Percentiles rank a stretch among this genome's conserved stretches.
Conservation (phyloP, 1,139 yeast species). For the Yamadazyma dendronema region DNA sequence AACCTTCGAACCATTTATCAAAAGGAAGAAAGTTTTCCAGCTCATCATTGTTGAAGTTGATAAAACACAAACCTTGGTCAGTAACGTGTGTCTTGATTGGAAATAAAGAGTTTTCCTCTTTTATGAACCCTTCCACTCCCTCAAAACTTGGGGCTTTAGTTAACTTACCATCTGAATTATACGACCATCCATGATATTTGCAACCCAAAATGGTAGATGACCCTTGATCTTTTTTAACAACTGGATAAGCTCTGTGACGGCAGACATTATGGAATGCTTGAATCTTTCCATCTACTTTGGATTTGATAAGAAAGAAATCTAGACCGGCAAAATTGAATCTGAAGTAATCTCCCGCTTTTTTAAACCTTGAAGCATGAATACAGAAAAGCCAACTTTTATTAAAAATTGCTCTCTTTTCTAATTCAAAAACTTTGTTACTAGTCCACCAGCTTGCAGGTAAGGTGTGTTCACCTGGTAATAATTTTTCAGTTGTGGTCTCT, state of each 20-base stretch:
- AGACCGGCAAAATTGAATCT: conserved; percentile 51
- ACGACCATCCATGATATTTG: conserved; percentile 67
- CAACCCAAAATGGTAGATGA: conserved; percentile 56
- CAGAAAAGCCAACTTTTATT: conserved; percentile 56
- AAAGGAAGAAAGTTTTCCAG: conserved; percentile 33
- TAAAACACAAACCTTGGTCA: conserved; percentile 54
- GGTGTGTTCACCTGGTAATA: conserved; percentile 52
- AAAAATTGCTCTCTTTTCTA: conserved; percentile 57
- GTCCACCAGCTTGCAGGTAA: conserved; percentile 69
- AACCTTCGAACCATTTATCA: conserved; percentile 51
- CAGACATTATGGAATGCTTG: conserved; percentile 65
- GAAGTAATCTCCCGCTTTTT: conserved; percentile 56
- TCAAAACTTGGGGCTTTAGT: conserved; percentile 64
- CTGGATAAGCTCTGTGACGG: conserved; percentile 64
- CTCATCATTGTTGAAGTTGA: conserved; percentile 45
- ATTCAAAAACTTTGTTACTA: conserved; percentile 53
- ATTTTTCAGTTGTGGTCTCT: conserved; percentile 20
- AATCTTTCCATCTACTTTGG: conserved; percentile 46
- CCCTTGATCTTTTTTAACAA: conserved; percentile 57
- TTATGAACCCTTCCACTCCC: conserved; percentile 54
- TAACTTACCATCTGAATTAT: conserved; percentile 54
- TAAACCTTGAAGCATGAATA: conserved; percentile 49
- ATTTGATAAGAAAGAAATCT: conserved; percentile 55
- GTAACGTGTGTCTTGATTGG: conserved; percentile 55
- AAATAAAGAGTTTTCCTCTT: conserved; percentile 53